These are phyloP conservation scores for Penicillium verhagenii DNA, from an alignment of 495 filamentous ascomycete genomes.

Conservation along the genomic window DNA sequence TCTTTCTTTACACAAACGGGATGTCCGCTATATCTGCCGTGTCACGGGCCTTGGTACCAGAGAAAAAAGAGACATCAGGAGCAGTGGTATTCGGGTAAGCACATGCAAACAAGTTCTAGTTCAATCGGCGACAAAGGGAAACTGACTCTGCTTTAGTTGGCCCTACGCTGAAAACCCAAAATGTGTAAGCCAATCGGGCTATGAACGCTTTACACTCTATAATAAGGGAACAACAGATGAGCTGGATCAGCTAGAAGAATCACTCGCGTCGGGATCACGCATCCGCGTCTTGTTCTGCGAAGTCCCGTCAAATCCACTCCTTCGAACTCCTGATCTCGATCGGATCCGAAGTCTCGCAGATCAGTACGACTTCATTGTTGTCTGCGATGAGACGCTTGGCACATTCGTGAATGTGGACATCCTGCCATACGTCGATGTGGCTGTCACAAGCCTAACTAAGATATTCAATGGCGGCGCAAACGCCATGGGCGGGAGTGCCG, in stretches of 20 bases:
- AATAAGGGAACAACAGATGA: slow-evolving; percentile 26
- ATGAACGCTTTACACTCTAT: slow-evolving; percentile 33
- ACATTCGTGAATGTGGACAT: slow-evolving; percentile 50
- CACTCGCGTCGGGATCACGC: slow-evolving; percentile 18
- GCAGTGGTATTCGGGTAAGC: slow-evolving; percentile 1
- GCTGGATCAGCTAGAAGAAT: slow-evolving; percentile 36
- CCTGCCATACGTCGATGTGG: slow-evolving; percentile 23
- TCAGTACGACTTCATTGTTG: slow-evolving; percentile 43
- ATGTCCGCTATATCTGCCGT: slow-evolving; percentile 43
- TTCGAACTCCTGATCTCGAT: slow-evolving; percentile 41
- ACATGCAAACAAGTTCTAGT: slow-evolving; percentile 22
- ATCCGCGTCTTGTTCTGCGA: slow-evolving; percentile 33
- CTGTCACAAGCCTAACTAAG: slow-evolving; percentile 34
- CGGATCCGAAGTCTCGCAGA: slow-evolving; percentile 38
- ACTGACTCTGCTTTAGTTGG: slow-evolving; percentile 16
- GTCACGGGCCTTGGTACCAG: slow-evolving; percentile 2
- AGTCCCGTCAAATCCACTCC: slow-evolving; percentile 43
- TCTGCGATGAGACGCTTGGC: slow-evolving; percentile 51
- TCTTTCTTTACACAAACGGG: slow-evolving; percentile 45
- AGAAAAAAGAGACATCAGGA: neutral
- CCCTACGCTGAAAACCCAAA: slow-evolving; percentile 35
- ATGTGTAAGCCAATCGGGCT: slow-evolving; percentile 19
- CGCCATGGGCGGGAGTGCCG: slow-evolving; percentile 27
- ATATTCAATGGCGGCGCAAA: slow-evolving; percentile 28
- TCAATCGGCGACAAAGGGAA: neutral